Base-by-base conservation (phyloP, 2,329 filamentous ascomycete species). In the Curvularia spicifera region DNA sequence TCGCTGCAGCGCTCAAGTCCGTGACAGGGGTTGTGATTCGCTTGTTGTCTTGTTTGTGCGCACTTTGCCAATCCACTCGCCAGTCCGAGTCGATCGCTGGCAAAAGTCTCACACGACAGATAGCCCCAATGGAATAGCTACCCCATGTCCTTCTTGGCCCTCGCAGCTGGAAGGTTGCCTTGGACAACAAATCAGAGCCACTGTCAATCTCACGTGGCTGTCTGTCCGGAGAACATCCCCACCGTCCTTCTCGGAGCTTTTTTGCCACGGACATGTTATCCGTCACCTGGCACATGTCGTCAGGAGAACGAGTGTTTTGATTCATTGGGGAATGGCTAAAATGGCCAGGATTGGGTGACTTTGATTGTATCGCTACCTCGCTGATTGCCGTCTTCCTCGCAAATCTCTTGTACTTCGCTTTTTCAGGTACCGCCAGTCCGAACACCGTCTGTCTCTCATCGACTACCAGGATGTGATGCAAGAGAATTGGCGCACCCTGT, bases 121-220 rank as follows among this genome's bases (percentile, higher is more conserved):
- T 37, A 24, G 29, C 46, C 46, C 12, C n/a, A 35, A 42, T n/a
- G 37, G 26, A n/a, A 47, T 18, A 29, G 40, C 39, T 26, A 13
- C 26, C 39, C 46, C 46, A 28, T 56, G 45, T 47, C 47, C 22
- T 28, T 29, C 47, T 51, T 56, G 53, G 39, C 53, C 18, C 13
- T 24, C 12, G 5, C 2, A 9, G 2, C 33, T 15, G 1, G 13
- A 35, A 35, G 33, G 33, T n/a, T 35, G 13, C 33, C 13, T n/a
- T 6, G 33, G 4, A 35, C 5, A 12, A 4, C 33, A 35, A 35
- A 35, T 6, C 33, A 35, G 33, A 35, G 33, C 33, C 12, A 35
- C 13, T 12, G 4, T 2, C 10, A 18, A 22, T 20, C n/a, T 40
- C 37, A 40, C 37, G 33, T 35, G 33, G 2, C 12, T 1, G 4